phyloP scores from a whole-genome alignment of 2,329 filamentous ascomycete genomes.

The Pseudopyrenochaeta lycopersici region DNA sequence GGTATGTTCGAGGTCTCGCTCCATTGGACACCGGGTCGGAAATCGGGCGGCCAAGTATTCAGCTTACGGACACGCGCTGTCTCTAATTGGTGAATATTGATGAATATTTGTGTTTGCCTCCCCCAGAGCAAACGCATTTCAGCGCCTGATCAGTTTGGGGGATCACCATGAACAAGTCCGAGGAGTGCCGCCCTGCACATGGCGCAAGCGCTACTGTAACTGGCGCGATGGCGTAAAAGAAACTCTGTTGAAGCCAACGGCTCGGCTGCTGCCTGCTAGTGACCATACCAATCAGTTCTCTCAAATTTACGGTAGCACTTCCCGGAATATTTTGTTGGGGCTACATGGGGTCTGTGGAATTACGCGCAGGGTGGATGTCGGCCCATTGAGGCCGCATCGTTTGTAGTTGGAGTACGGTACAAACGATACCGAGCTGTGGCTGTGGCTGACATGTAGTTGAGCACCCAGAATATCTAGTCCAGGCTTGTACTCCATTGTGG shows the following conservation, averaged over 20 bases:
- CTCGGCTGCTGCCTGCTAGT: conserved; percentile 9
- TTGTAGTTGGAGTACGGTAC: conserved; percentile 4
- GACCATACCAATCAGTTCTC: background rate
- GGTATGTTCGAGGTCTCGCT: conserved; percentile 7
- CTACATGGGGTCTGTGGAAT: conserved; percentile 5
- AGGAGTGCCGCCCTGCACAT: conserved; percentile 16
- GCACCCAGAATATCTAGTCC: conserved; percentile 6
- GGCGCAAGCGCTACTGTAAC: conserved; percentile 21
- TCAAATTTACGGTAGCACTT: conserved; percentile 1
- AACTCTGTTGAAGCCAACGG: conserved; percentile 9
- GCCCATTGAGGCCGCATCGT: conserved; percentile 10
- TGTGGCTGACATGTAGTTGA: conserved; percentile 14
- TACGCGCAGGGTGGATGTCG: background rate
- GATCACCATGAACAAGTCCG: conserved; percentile 11
- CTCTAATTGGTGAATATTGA: conserved; percentile 23
- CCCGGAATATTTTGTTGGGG: conserved; percentile 4
- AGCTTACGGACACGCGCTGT: conserved; percentile 19
- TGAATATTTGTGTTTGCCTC: conserved; percentile 18
- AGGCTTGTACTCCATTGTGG: conserved; percentile 14
- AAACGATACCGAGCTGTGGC: conserved; percentile 13
- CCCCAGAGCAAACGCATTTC: conserved; percentile 16
- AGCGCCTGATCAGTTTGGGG: conserved; percentile 18
- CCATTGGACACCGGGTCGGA: conserved; percentile 20
- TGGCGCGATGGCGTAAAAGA: conserved; percentile 8
- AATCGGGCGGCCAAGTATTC: conserved; percentile 16